A percentile compares a stretch with the other conserved stretches of the same genome.
These are phyloP conservation scores for Silene vulgaris DNA, from an alignment of 179 eudicot species.

Conservation along the genomic window DNA sequence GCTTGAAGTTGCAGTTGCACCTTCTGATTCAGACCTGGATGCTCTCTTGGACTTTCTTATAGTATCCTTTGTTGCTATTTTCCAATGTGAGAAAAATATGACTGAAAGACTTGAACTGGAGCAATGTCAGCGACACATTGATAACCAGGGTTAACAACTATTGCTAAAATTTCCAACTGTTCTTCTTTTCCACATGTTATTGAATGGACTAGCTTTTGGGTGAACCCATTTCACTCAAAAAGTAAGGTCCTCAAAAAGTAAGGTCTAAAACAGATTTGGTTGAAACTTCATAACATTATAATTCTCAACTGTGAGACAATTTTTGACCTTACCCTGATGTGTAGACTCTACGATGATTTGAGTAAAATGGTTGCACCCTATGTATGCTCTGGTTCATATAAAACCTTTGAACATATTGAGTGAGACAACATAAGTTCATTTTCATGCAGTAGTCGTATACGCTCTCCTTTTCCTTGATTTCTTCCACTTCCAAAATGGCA, in stretches of 20 bases:
- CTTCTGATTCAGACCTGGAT: slow-evolving; percentile 43
- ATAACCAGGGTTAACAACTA: background rate
- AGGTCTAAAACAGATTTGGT: background rate
- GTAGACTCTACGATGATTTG: background rate
- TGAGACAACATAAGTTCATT: background rate
- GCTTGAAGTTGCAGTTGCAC: slow-evolving; percentile 41
- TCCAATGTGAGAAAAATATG: background rate
- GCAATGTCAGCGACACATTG: background rate
- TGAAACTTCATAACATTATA: background rate
- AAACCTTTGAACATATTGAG: background rate
- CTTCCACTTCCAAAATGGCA: too few species aligned
- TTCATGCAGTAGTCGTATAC: background rate
- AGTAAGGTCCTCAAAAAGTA: too few species aligned
- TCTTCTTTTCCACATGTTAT: background rate
- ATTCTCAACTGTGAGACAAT: slow-evolving; percentile 1
- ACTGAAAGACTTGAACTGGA: background rate
- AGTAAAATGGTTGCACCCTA: background rate
- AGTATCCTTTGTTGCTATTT: slow-evolving; percentile 46
- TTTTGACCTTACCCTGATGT: background rate
- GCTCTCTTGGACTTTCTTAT: slow-evolving; percentile 51
- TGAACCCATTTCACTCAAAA: background rate
- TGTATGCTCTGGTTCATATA: background rate
- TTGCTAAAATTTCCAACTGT: background rate
- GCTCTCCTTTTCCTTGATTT: too few species aligned
- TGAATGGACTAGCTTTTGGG: background rate